A percentile compares a stretch with the other conserved stretches of the same genome.
These are phyloP conservation scores for Amphirosellinia nigrospora DNA, from an alignment of 495 filamentous ascomycete genomes.

Conservation along the genomic window DNA sequence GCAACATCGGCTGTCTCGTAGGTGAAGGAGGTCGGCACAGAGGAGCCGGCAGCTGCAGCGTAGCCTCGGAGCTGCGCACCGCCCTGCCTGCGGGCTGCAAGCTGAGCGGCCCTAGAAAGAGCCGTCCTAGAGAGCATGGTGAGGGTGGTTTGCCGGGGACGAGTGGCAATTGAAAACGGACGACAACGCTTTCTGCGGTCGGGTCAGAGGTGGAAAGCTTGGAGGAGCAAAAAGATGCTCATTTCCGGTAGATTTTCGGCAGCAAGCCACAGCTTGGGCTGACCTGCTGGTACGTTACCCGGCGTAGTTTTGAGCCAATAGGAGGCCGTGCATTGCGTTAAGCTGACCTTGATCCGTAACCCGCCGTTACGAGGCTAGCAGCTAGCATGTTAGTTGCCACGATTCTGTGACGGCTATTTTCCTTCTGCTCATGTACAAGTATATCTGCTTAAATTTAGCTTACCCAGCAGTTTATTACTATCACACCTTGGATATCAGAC, in stretches of 20 bases:
- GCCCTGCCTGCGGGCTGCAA: conserved; percentile 72
- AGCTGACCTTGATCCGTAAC: conserved; percentile 9
- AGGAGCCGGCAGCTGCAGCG: conserved; percentile 75
- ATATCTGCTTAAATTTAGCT: no score
- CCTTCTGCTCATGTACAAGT: no score
- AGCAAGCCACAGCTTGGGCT: conserved; percentile 22
- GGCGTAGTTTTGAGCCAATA: conserved; percentile 19
- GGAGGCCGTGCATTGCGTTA: conserved; percentile 13
- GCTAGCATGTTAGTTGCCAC: neutral
- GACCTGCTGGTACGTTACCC: conserved; percentile 13
- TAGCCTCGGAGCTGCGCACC: conserved; percentile 70
- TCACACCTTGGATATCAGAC: no score
- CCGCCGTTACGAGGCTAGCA: neutral
- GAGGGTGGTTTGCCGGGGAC: conserved; percentile 56
- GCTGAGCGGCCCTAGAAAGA: conserved; percentile 77
- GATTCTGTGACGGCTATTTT: neutral
- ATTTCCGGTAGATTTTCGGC: conserved; percentile 47
- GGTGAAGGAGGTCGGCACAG: conserved; percentile 68
- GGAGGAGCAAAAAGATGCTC: conserved; percentile 42
- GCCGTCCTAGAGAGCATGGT: conserved; percentile 87
- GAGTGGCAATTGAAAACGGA: conserved; percentile 53
- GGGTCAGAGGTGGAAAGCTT: conserved; percentile 33
- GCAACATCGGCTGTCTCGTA: conserved; percentile 85
- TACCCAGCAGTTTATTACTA: no score
- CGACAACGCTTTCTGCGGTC: conserved; percentile 40